Percentiles rank a stretch among this genome's conserved stretches.
phyloP scores from a whole-genome alignment of 306 rosid species.

The Neltuma alba region DNA sequence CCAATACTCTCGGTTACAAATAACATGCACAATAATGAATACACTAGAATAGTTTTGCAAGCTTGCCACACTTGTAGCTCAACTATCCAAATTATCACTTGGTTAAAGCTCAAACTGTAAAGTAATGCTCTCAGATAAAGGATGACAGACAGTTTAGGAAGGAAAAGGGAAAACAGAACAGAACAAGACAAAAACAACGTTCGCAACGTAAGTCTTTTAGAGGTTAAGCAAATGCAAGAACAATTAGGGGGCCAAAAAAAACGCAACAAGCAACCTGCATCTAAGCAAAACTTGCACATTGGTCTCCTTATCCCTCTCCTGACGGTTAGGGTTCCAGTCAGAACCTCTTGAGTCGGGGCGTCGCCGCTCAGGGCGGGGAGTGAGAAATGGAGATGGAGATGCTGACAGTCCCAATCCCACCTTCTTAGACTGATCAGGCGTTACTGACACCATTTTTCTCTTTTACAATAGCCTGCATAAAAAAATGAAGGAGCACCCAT shows the following conservation, averaged over 20 bases:
- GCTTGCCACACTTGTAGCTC: not conserved
- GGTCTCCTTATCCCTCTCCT: constrained; percentile 70
- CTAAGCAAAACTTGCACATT: constrained; percentile 87
- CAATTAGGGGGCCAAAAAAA: not conserved
- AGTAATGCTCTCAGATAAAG: not conserved
- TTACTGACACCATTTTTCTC: constrained; percentile 50
- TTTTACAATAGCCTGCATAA: constrained; percentile 8
- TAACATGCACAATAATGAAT: not conserved
- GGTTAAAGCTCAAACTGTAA: not conserved
- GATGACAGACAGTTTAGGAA: not conserved
- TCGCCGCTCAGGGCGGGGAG: constrained; percentile 90
- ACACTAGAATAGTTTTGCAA: not conserved
- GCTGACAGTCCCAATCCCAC: constrained; percentile 70
- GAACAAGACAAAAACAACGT: not conserved
- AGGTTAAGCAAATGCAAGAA: not conserved
- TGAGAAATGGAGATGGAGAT: constrained; percentile 78
- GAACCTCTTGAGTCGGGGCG: constrained; percentile 65
- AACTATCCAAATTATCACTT: not conserved
- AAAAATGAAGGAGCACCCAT: not conserved
- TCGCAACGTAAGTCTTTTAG: not conserved
- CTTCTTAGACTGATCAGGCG: constrained; percentile 84
- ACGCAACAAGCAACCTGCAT: constrained; percentile 68
- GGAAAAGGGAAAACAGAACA: not conserved
- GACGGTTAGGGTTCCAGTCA: constrained; percentile 60
- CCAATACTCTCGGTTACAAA: not conserved